Percentiles rank a stretch among this genome's conserved stretches.
Conservation (phyloP, 768 basidiomycete species). For the Mycena haematopus region DNA sequence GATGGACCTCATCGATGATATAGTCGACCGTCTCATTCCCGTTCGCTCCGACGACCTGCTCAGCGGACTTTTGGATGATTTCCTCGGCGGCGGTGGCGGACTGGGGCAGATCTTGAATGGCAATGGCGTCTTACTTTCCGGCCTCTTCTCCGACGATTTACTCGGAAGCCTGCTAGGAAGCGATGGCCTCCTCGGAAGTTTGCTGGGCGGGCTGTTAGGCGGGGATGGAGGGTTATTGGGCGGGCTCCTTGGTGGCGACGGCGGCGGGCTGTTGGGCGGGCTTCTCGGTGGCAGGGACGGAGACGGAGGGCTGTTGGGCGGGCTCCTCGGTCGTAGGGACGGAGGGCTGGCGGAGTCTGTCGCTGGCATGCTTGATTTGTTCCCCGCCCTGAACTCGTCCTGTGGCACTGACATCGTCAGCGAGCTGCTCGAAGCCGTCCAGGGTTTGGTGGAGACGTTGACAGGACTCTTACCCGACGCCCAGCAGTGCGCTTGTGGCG, state of each 20-base stretch:
- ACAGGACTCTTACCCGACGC: conserved; percentile 5
- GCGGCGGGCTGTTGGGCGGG: background rate
- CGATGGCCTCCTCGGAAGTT: background rate
- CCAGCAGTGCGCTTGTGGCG: conserved; percentile 7
- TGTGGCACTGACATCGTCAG: conserved; percentile 19
- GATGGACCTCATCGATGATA: conserved; percentile 2
- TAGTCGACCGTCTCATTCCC: conserved; percentile 10
- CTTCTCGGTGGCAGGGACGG: background rate
- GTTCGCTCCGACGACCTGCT: background rate
- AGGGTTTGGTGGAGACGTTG: conserved; percentile 14
- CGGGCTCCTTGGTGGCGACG: background rate
- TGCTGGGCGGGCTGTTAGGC: conserved; percentile 12
- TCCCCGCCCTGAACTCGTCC: conserved; percentile 4
- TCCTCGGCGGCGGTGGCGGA: conserved; percentile 11
- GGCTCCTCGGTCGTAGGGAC: conserved; percentile 7
- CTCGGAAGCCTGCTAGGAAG: conserved; percentile 2
- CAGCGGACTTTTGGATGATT: background rate
- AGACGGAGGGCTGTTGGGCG: background rate
- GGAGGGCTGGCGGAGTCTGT: conserved; percentile 14
- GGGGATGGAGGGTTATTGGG: conserved; percentile 1
- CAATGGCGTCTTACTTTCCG: background rate
- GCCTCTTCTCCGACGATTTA: background rate
- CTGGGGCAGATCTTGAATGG: conserved; percentile 1
- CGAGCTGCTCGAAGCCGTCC: conserved; percentile 14
- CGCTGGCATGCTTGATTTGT: conserved; percentile 11